A percentile compares a stretch with the other conserved stretches of the same genome.
These are phyloP conservation scores for Phaeomoniella chlamydospora DNA, from an alignment of 2,329 filamentous ascomycete genomes.

Conservation along the genomic window DNA sequence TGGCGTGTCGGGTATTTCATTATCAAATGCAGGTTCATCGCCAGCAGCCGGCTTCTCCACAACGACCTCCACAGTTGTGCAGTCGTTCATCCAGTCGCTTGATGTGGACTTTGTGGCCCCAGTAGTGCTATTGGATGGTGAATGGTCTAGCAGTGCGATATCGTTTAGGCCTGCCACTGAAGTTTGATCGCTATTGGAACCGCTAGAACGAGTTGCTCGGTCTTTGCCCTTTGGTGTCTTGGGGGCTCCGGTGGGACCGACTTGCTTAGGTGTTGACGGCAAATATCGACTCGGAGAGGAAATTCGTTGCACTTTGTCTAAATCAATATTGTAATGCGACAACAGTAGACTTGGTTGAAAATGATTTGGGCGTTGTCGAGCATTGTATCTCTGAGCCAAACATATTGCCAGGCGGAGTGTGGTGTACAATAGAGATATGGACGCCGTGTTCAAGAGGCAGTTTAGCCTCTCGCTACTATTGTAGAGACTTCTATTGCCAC, in stretches of 20 bases:
- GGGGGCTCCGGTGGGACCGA: conserved; percentile 35
- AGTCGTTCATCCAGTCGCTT: no score
- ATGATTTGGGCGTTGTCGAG: conserved; percentile 57
- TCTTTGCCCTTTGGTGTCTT: conserved; percentile 62
- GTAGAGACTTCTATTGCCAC: conserved; percentile 92
- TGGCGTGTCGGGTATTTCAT: conserved; percentile 34
- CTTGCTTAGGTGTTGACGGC: conserved; percentile 33
- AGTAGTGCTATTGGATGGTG: background rate
- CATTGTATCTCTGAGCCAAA: conserved; percentile 83
- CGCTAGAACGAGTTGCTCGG: conserved; percentile 35
- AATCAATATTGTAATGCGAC: conserved; percentile 63
- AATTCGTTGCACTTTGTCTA: conserved; percentile 72
- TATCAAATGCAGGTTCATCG: conserved; percentile 15
- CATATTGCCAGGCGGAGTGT: conserved; percentile 71
- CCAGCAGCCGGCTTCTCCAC: background rate
- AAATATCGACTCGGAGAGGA: conserved; percentile 71
- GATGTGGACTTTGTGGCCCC: no score
- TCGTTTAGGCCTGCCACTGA: conserved; percentile 66
- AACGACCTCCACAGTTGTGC: background rate
- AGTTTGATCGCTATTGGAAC: conserved; percentile 12
- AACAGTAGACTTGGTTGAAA: conserved; percentile 60
- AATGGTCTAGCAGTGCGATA: conserved; percentile 9
- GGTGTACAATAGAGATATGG: conserved; percentile 59
- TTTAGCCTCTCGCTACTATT: conserved; percentile 84
- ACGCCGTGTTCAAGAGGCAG: conserved; percentile 77